Base-by-base conservation (phyloP, 2,329 filamentous ascomycete species). In the Graphilbum fragrans region DNA sequence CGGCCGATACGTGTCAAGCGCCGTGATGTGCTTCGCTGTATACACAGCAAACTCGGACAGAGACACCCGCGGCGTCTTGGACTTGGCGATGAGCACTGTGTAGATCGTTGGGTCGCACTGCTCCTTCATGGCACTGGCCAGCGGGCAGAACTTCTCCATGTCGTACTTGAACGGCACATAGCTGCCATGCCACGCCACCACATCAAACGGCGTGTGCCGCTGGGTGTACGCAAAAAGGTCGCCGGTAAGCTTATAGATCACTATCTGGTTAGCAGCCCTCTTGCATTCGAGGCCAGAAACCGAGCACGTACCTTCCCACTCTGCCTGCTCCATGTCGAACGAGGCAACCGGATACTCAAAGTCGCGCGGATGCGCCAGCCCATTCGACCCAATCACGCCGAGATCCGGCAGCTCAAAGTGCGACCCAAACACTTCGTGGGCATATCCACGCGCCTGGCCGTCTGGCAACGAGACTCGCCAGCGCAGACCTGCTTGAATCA, bases 21-120 rank as follows among this genome's bases (percentile, higher is more conserved):
- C 68, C 1, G 80, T 73, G 14, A 77, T 66, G 77, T 78, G 82
- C 17, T 76, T 66, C 0, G 78, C 77, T 0, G 76, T 74, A 55
- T 83, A 82, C 55, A 79, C 74, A 37, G 82, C 67, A 47, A 82
- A 82, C 56, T 83, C 80, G 0, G 70, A 70, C 3, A 76, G 57
- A 2, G 74, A 67, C 0, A 72, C 72, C 9, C 70, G 69, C 0
- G 69, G 64, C 37, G 67, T 63, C 16, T 60, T 63, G 18, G 72
- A 74, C 42, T 63, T 70, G 2, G 74, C 74, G 0, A 78, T 80
- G 4, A 81, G 62, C 3, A 83, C 78, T 3, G 72, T 77, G 58
- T 73, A 82, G 50, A 82, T 74, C 11, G 69, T 74, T 1, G 79
- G 79, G 48, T 83, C 79, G 3, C 74, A 74, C 47, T 83, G 79